Percentiles rank a stretch among this genome's conserved stretches.
Evolutionary conservation across 305 asterid genomes (phyloP).

Genomic region (Petunia hybrid): DNA sequence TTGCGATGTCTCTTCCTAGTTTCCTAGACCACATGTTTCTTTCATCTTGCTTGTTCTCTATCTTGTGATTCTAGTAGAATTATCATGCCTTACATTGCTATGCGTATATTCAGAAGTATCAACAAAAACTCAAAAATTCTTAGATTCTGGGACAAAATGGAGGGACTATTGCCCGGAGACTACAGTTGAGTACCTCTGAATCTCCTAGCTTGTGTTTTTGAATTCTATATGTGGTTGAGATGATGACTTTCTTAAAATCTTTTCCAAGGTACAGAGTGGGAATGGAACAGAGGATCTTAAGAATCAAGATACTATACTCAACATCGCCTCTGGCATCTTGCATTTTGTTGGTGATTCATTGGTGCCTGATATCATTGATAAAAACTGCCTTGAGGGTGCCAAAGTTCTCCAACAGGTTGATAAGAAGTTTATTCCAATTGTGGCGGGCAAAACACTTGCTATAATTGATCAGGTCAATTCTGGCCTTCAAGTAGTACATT

Average conservation of each 20-base stretch:
- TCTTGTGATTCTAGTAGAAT: conserved; percentile 21
- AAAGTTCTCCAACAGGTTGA: conserved; percentile 92
- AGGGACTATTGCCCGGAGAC: conserved; percentile 46
- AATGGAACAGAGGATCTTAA: conserved; percentile 39
- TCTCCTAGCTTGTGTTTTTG: conserved; percentile 23
- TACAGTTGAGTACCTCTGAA: conserved; percentile 54
- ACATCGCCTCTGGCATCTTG: conserved; percentile 70
- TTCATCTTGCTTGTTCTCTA: neutral
- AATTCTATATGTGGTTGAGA: conserved; percentile 31
- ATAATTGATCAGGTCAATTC: conserved; percentile 82
- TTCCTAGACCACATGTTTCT: conserved; percentile 24
- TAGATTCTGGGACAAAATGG: conserved; percentile 62
- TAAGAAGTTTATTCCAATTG: conserved; percentile 91
- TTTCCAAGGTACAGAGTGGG: conserved; percentile 50
- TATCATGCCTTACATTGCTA: conserved; percentile 31
- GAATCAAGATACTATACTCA: conserved; percentile 65
- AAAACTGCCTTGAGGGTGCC: conserved; percentile 74
- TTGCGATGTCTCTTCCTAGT: neutral
- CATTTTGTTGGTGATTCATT: conserved; percentile 66
- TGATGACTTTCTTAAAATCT: conserved; percentile 37
- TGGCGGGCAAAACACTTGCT: conserved; percentile 79
- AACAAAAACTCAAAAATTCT: conserved; percentile 49
- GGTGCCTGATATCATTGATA: conserved; percentile 79
- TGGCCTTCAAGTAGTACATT: neutral
- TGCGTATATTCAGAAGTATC: conserved; percentile 49